Evolutionary conservation across 225 moss, liverwort and hornwort genomes (phyloP).

Genomic region (Marchantia polymorpha): DNA sequence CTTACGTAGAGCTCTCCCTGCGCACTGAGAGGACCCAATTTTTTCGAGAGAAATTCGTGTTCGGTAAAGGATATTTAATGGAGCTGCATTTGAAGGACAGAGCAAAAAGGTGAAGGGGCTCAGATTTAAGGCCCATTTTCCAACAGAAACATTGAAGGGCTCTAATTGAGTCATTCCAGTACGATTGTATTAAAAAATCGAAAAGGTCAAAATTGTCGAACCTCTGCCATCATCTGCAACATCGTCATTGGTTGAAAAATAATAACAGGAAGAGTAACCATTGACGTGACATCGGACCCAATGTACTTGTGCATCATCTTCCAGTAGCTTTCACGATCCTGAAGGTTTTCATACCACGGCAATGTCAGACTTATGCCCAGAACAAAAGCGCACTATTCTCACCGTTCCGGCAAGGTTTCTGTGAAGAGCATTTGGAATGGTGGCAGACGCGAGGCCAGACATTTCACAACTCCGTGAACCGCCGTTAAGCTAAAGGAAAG

Average conservation of each 20-base stretch:
- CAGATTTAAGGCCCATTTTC: background rate
- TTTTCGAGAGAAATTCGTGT: too few species aligned
- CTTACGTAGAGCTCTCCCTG: background rate
- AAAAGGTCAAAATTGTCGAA: slow-evolving; percentile 27
- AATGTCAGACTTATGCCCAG: background rate
- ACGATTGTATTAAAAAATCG: too few species aligned
- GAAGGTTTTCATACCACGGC: background rate
- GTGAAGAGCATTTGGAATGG: background rate
- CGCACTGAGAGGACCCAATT: background rate
- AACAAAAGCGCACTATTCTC: background rate
- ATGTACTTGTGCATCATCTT: slow-evolving; percentile 99
- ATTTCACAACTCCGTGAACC: background rate
- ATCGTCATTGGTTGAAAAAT: slow-evolving; percentile 93
- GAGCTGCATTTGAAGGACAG: background rate
- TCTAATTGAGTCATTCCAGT: too few species aligned
- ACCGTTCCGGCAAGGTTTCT: background rate
- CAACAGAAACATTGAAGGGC: too few species aligned
- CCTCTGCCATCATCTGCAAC: slow-evolving; percentile 95
- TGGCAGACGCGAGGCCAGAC: background rate
- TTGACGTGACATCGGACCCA: slow-evolving; percentile 89
- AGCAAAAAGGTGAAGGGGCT: background rate
- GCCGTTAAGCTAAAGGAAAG: background rate
- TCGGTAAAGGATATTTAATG: background rate
- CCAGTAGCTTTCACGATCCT: slow-evolving; percentile 97
- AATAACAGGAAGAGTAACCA: slow-evolving; percentile 90